Conservation (phyloP, 1,139 yeast species). For the Zygosaccharomyces sapae region DNA sequence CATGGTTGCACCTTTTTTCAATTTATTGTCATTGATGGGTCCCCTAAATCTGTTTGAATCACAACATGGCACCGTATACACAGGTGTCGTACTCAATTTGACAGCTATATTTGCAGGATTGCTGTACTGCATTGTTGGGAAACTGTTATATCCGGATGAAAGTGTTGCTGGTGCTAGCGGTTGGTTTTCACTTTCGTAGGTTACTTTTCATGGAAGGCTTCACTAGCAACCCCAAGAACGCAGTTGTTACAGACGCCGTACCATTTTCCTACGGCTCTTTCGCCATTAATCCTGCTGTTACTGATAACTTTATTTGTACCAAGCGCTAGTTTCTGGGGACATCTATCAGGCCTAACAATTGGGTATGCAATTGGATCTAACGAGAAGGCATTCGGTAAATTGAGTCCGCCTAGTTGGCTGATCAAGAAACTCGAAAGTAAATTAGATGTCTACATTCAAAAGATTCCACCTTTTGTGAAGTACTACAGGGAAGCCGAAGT, state of each 20-base stretch:
- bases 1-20: constrained; percentile 61
- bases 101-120: constrained; percentile 69
- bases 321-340: constrained; percentile 70
- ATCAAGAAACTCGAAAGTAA: constrained; percentile 64
- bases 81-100: constrained; percentile 75
- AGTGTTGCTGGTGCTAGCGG: constrained; percentile 68
- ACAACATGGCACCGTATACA: constrained; percentile 77
- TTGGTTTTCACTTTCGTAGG: constrained; percentile 71
- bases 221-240: constrained; percentile 46
- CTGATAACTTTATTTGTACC: constrained; percentile 50
- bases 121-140: constrained; percentile 57
- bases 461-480: constrained; percentile 51
- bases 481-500: constrained; percentile 58
- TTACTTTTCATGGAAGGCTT: constrained; percentile 60
- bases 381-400: constrained; percentile 31
- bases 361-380: constrained; percentile 53
- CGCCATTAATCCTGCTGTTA: constrained; percentile 56
- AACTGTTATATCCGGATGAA: constrained; percentile 50
- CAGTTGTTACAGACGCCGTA: constrained; percentile 34
- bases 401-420: constrained; percentile 62
- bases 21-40: constrained; percentile 52
- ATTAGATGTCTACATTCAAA: constrained; percentile 46
- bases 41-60: constrained; percentile 71
- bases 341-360: constrained; percentile 48
- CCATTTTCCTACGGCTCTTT: constrained; percentile 55